Evolutionary conservation across 1,139 yeast genomes (phyloP).

Genomic region (Yamadazyma blattariae): DNA sequence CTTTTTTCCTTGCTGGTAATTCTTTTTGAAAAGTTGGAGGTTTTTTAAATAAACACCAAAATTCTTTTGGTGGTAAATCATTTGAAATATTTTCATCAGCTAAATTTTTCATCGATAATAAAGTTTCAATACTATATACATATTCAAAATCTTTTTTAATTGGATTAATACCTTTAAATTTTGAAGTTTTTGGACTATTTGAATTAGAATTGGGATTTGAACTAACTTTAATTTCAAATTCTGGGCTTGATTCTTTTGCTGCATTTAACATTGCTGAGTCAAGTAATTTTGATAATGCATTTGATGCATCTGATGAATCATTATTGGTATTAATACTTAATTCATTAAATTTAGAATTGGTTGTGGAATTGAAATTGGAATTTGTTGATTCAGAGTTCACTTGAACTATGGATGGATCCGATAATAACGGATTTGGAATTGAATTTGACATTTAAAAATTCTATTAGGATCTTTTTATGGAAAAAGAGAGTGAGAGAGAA

Average conservation of each 20-base stretch:
- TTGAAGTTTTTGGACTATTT: conserved; percentile 16
- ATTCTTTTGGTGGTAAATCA: conserved; percentile 38
- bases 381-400: conserved; percentile 7
- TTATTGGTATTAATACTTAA: background rate
- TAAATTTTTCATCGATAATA: conserved; percentile 32
- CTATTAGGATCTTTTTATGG: background rate
- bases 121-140: conserved; percentile 38
- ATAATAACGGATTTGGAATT: conserved; percentile 20
- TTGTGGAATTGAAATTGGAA: background rate
- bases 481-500: too few species aligned
- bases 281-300: conserved; percentile 40
- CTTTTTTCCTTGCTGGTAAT: conserved; percentile 5
- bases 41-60: conserved; percentile 33
- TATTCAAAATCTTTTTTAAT: conserved; percentile 13
- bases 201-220: conserved; percentile 11
- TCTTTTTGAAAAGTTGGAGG: conserved; percentile 9
- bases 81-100: conserved; percentile 30
- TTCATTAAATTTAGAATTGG: too few species aligned
- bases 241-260: conserved; percentile 47
- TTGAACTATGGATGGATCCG: conserved; percentile 36
- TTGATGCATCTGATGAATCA: conserved; percentile 24
- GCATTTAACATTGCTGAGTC: conserved; percentile 48
- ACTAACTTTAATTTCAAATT: conserved; percentile 19
- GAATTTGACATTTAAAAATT: background rate
- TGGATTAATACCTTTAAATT: conserved; percentile 11